Evolutionary conservation across 805 yeast species (phyloP).

Genomic region (Pichia phayaonensis): DNA sequence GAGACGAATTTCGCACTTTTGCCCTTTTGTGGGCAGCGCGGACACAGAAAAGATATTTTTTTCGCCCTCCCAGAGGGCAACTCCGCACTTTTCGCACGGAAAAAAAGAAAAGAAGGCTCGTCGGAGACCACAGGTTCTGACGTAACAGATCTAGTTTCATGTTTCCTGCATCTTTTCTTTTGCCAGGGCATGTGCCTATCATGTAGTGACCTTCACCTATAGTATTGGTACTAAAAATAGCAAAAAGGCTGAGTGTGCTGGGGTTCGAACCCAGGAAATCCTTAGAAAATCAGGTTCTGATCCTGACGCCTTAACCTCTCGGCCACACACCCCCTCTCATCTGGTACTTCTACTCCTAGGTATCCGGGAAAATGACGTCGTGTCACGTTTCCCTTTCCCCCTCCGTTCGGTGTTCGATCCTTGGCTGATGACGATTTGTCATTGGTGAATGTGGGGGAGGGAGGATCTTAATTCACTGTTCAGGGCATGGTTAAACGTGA

Average conservation of each 20-base stretch:
- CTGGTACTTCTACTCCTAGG: background rate
- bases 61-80: background rate
- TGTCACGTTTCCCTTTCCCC: background rate
- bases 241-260: conserved; percentile 15
- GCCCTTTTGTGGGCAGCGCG: too few species aligned
- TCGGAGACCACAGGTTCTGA: background rate
- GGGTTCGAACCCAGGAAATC: conserved; percentile 19
- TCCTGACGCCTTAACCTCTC: conserved; percentile 21
- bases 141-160: background rate
- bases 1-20: too few species aligned
- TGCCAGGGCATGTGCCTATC: background rate
- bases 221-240: background rate
- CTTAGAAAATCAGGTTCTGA: conserved; percentile 19
- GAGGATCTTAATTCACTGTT: too few species aligned
- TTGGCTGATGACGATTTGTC: too few species aligned
- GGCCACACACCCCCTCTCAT: conserved; percentile 16
- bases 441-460: too few species aligned
- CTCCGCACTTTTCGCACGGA: background rate
- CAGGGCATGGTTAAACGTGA: too few species aligned
- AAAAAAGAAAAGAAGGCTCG: background rate
- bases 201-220: background rate
- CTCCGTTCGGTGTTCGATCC: background rate
- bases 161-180: background rate
- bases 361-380: background rate
- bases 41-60: too few species aligned